Percentiles rank a stretch among this genome's conserved stretches.
Evolutionary conservation across 345 rosid species (phyloP).

Genomic region (Eucalyptus marginata): DNA sequence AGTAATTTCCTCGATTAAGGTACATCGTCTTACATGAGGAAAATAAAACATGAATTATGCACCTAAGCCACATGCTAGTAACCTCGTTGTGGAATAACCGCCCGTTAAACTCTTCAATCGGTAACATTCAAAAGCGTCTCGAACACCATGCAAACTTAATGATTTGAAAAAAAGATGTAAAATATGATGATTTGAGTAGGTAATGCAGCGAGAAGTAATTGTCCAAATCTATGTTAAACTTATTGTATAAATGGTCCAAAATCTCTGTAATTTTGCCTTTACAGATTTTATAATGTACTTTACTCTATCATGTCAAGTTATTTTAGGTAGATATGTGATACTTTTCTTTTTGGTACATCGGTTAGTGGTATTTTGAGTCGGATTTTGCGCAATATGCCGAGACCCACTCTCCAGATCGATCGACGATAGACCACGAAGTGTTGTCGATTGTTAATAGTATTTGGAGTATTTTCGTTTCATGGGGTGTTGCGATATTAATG

Average conservation of each 20-base stretch:
- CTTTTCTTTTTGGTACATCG: neutral
- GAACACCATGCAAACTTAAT: neutral
- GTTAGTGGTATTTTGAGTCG: neutral
- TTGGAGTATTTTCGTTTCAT: too few relatives aligned
- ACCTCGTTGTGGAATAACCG: rapidly evolving
- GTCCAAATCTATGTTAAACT: neutral
- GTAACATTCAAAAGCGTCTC: neutral
- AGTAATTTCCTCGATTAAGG: neutral
- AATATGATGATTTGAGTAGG: neutral
- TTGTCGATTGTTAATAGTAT: too few relatives aligned
- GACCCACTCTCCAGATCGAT: neutral
- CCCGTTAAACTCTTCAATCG: rapidly evolving
- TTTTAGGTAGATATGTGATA: neutral
- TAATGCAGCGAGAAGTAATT: neutral
- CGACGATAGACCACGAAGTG: neutral
- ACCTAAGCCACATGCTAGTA: neutral
- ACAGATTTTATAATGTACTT: neutral
- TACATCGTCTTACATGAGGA: neutral
- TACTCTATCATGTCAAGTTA: neutral
- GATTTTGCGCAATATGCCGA: neutral
- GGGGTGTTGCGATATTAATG: too few relatives aligned
- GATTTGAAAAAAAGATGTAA: neutral
- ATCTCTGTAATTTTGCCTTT: neutral
- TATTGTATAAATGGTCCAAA: neutral
- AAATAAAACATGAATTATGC: neutral